phyloP scores from a whole-genome alignment of 2,329 filamentous ascomycete species.

The Orbilia quercus region DNA sequence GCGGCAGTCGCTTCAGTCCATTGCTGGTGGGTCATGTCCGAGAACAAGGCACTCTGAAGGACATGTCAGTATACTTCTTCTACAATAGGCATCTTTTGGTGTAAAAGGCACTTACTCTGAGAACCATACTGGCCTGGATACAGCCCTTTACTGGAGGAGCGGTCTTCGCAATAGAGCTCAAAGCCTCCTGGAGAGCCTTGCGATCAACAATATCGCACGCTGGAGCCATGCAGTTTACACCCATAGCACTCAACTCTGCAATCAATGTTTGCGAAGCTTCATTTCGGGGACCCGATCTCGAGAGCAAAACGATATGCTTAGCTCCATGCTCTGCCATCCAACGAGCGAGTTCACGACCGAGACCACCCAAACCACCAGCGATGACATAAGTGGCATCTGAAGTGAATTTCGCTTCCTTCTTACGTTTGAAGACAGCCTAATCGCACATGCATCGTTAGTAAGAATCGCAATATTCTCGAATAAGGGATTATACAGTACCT shows the following conservation, averaged over 20 bases:
- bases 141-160: slow-evolving; percentile 28
- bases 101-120: slow-evolving; percentile 4
- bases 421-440: too few species aligned
- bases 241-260: slow-evolving; percentile 1
- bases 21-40: slow-evolving; percentile 60
- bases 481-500: slow-evolving; percentile 18
- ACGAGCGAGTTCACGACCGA: slow-evolving; percentile 69
- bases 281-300: slow-evolving; percentile 65
- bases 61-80: slow-evolving; percentile 19
- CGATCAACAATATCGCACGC: slow-evolving; percentile 19
- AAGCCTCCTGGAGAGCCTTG: not conserved
- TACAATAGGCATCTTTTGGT: too few species aligned
- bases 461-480: not conserved
- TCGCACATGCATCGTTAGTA: too few species aligned
- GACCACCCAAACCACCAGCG: slow-evolving; percentile 70
- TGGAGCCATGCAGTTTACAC: slow-evolving; percentile 19
- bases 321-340: slow-evolving; percentile 68
- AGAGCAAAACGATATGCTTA: slow-evolving; percentile 68
- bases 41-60: slow-evolving; percentile 41
- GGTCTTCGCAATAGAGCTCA: not conserved
- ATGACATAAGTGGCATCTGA: slow-evolving; percentile 68
- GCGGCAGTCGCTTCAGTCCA: slow-evolving; percentile 67
- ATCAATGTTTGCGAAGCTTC: not conserved
- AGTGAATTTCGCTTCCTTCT: slow-evolving; percentile 4
- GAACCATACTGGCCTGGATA: slow-evolving; percentile 38